Percentiles rank a stretch among this genome's conserved stretches.
Evolutionary conservation across 176 grass and related monocot species (phyloP).

Genomic region (Zea luxurians): DNA sequence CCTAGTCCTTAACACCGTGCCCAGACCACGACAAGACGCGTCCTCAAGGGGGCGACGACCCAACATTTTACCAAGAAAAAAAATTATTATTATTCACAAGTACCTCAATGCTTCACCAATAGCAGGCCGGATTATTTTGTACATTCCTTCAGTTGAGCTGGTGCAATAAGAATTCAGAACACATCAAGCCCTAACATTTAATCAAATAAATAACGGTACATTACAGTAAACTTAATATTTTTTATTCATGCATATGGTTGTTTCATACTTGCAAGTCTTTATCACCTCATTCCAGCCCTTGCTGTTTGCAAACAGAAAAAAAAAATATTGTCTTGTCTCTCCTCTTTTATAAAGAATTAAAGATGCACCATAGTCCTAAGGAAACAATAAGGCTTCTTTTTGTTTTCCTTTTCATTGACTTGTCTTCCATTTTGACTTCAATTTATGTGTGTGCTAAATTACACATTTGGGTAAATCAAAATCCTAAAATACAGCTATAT

Average conservation of each 20-base stretch:
- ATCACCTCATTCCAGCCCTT: neutral
- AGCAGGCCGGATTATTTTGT: conserved; percentile 84
- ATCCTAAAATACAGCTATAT: conserved; percentile 10
- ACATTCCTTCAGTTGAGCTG: conserved; percentile 77
- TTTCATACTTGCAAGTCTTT: neutral
- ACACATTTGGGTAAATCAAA: neutral
- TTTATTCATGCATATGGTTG: conserved; percentile 13
- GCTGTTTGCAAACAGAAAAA: conserved; percentile 21
- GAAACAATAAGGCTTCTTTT: neutral
- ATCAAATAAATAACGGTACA: conserved; percentile 15
- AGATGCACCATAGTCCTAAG: neutral
- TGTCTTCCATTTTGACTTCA: neutral
- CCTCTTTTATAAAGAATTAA: neutral
- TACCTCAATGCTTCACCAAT: conserved; percentile 94
- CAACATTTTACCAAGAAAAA: conserved; percentile 5
- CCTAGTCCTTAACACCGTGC: no score
- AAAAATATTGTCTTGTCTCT: neutral
- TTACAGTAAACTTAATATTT: neutral
- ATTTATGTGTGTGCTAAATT: conserved; percentile 2
- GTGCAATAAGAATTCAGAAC: conserved; percentile 26
- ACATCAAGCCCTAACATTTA: conserved; percentile 4
- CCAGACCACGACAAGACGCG: no score
- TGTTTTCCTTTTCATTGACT: neutral
- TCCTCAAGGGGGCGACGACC: no score
- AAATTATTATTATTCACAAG: conserved; percentile 28